Evolutionary conservation across 495 filamentous ascomycete species (phyloP).

Genomic region (Aspergillus kassunensis): DNA sequence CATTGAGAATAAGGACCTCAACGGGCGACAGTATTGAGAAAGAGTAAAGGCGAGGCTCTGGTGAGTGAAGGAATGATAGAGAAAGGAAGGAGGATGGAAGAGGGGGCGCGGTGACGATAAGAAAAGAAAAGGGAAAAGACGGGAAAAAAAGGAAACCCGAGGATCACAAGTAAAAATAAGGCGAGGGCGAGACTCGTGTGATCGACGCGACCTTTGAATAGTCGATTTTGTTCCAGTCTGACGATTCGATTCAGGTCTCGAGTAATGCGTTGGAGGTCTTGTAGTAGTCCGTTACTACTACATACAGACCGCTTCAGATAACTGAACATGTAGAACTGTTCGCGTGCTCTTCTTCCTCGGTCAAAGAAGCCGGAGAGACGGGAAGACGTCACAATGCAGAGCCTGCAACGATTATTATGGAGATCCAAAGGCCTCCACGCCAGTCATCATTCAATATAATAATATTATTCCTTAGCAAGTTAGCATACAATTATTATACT

Average conservation of each 20-base stretch:
- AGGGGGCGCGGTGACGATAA: slow-evolving; percentile 13
- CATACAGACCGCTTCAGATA: no score
- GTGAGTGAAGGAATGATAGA: slow-evolving; percentile 8
- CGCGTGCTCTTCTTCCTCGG: neutral
- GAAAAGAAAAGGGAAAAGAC: slow-evolving; percentile 15
- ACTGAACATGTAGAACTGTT: neutral
- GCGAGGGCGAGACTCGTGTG: slow-evolving; percentile 16
- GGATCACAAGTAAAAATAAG: slow-evolving; percentile 8
- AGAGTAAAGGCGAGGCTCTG: slow-evolving; percentile 7
- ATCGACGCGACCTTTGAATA: slow-evolving; percentile 15
- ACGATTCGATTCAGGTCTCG: no score
- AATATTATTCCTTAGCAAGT: neutral
- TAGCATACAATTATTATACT: no score
- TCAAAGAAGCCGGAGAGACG: slow-evolving; percentile 5
- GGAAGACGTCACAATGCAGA: slow-evolving; percentile 18
- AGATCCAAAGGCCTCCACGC: neutral
- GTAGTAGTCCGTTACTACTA: no score
- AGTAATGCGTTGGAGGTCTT: no score
- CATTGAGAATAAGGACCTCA: slow-evolving; percentile 27
- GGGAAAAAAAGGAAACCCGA: slow-evolving; percentile 21
- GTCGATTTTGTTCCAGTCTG: no score
- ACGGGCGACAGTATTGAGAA: neutral
- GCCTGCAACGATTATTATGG: neutral
- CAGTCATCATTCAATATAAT: neutral
- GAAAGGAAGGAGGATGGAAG: slow-evolving; percentile 7